Conservation (phyloP, 129 eudicot species). For the Apium graveolens region DNA sequence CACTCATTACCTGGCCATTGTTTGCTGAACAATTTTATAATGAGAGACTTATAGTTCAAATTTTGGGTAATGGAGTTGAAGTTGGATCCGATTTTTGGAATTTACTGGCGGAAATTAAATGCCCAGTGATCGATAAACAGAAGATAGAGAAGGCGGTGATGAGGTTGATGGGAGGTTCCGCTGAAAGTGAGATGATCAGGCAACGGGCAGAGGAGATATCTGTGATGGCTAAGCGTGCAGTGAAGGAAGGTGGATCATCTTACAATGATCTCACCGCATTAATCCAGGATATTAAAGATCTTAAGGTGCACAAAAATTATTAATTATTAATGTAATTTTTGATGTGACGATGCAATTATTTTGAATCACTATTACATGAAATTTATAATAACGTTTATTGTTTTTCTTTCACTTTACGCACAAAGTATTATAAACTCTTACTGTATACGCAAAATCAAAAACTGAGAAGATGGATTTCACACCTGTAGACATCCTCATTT, state of each 20-base stretch:
- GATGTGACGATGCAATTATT: too few relatives aligned
- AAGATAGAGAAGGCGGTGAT: background rate
- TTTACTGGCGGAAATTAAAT: background rate
- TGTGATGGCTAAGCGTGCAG: background rate
- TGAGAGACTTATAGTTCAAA: background rate
- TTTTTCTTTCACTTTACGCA: too few relatives aligned
- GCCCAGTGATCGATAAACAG: background rate
- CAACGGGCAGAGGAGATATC: background rate
- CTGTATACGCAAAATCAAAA: too few relatives aligned
- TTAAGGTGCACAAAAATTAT: too few relatives aligned
- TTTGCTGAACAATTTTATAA: conserved; percentile 31
- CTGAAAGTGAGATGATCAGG: background rate
- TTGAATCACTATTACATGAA: too few relatives aligned
- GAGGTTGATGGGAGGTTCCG: background rate
- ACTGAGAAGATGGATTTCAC: too few relatives aligned
- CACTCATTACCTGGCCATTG: conserved; percentile 38
- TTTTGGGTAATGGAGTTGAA: conserved; percentile 2
- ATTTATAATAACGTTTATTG: too few relatives aligned
- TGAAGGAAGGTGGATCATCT: background rate
- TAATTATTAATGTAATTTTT: too few relatives aligned
- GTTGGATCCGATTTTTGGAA: background rate
- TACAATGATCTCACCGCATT: background rate
- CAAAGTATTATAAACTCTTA: too few relatives aligned
- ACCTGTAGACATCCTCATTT: too few relatives aligned
- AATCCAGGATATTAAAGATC: background rate